phyloP scores from a whole-genome alignment of 169 alveolate species.

The Eimeria falciformis region DNA sequence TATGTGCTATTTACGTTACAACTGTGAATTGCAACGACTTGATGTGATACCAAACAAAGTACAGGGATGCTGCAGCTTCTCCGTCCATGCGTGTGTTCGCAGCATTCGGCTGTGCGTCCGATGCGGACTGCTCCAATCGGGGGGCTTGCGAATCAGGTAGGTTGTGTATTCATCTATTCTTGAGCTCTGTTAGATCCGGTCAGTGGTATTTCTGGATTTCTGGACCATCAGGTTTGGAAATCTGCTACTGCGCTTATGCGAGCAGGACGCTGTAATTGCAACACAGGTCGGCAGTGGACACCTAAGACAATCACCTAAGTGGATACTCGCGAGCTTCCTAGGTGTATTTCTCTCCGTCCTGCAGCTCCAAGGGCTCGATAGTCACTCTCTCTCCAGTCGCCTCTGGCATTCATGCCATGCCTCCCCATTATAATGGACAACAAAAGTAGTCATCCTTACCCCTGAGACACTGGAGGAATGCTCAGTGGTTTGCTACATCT shows the following conservation, averaged over 20 bases:
- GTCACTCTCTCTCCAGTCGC: neutral
- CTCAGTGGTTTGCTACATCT: neutral
- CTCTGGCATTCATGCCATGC: neutral
- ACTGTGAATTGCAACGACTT: too few relatives aligned
- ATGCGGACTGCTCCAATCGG: neutral
- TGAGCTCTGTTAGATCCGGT: neutral
- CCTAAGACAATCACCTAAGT: neutral
- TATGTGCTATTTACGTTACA: too few relatives aligned
- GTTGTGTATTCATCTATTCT: too few relatives aligned
- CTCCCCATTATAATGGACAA: neutral
- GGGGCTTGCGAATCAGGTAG: neutral
- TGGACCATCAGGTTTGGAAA: too few relatives aligned
- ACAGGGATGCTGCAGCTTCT: neutral
- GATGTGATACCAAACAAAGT: too few relatives aligned
- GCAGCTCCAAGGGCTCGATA: too few relatives aligned
- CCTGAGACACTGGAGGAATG: neutral
- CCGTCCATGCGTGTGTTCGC: neutral
- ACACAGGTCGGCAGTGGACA: conserved; percentile 18
- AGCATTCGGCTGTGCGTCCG: conserved; percentile 7
- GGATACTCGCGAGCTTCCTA: too few relatives aligned
- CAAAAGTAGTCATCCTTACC: neutral
- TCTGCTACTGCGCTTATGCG: too few relatives aligned
- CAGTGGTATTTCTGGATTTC: too few relatives aligned
- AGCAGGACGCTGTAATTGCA: conserved; percentile 3
- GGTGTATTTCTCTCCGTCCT: too few relatives aligned